Evolutionary conservation across 1,139 yeast genomes (phyloP), one percentile per base, ranked within the genome.

Genomic region (Saccharomyces hybrid): DNA sequence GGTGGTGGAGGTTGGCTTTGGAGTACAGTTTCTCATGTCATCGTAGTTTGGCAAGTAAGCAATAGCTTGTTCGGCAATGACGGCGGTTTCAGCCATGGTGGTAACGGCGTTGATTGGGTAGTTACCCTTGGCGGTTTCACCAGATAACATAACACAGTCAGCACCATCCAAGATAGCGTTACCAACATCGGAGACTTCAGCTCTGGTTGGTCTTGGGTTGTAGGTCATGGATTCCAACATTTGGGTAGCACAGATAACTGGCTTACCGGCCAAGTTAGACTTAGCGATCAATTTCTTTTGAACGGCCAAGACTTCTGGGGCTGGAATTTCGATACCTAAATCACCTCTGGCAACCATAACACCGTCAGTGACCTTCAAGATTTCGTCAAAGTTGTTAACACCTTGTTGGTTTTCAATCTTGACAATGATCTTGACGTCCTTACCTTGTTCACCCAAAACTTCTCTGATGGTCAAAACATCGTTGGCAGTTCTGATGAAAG

Each of bases 311-410:
- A 93, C 99, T 80, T 91, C 96, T 63, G 97, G 95, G 64, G 99
- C 98, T 65, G 99, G 99, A 71, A 93, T 93, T 81, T 93, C 99
- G 71, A 93, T 93, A 81, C 99, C 99, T 72, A 93, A 83, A 75
- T 95, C 99, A 81, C 99, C 99, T 78, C 99, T 86, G 69, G 99
- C 99, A 73, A 93, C 98, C 99, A 93, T 93, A 72, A 93, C 97
- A 81, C 98, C 99, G 73, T 95, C 99, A 61, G 99, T 93, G 75
- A 85, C 96, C 69, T 74, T 75, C 74, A 93, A 84, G 71, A 93
- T 93, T 62, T 89, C 97, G 75, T 93, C 99, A 74, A 93, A 93
- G 84, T 93, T 93, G 86, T 93, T 90, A 71, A 93, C 98, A 81
- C 99, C 99, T 79, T 93, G 99, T 79, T 91, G 97, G 81, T 90